Conservation (phyloP, 805 yeast species). For the Hanseniaspora clermontiae region DNA sequence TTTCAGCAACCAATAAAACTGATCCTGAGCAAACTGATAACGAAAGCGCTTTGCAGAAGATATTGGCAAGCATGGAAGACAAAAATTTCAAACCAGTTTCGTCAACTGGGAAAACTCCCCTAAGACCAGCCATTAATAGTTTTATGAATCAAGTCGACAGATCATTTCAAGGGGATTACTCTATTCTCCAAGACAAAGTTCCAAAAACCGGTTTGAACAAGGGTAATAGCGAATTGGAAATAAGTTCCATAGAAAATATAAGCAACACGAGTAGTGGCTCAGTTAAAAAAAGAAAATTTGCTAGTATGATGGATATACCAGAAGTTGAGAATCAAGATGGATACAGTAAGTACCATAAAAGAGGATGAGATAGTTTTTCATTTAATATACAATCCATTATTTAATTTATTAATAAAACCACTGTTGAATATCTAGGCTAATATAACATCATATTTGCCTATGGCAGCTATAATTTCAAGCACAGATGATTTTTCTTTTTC, state of each 20-base stretch:
- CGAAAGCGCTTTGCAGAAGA: slow-evolving; percentile 11
- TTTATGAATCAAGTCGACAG: background rate
- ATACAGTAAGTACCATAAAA: background rate
- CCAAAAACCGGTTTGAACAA: background rate
- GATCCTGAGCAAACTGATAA: slow-evolving; percentile 1
- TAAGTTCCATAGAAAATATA: background rate
- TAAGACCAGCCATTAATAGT: slow-evolving; percentile 7
- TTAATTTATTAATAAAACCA: background rate
- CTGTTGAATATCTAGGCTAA: slow-evolving; percentile 14
- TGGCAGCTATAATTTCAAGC: slow-evolving; percentile 34
- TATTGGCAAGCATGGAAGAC: slow-evolving; percentile 15
- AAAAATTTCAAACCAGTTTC: slow-evolving; percentile 16
- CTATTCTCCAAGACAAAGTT: slow-evolving; percentile 4
- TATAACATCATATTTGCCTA: slow-evolving; percentile 41
- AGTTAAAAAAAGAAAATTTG: slow-evolving; percentile 7
- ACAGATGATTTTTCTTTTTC: slow-evolving; percentile 44
- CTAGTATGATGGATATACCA: background rate
- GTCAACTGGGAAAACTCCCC: slow-evolving; percentile 19
- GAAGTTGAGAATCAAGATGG: background rate
- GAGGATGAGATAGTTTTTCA: background rate
- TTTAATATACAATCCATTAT: background rate
- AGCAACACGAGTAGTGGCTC: background rate
- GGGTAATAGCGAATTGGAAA: background rate
- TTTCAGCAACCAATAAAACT: background rate
- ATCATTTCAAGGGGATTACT: background rate